Percentiles rank a stretch among this genome's conserved stretches.
phyloP scores from a whole-genome alignment of 2,329 filamentous ascomycete species.

The Magnaporthiopsis rhizophila region DNA sequence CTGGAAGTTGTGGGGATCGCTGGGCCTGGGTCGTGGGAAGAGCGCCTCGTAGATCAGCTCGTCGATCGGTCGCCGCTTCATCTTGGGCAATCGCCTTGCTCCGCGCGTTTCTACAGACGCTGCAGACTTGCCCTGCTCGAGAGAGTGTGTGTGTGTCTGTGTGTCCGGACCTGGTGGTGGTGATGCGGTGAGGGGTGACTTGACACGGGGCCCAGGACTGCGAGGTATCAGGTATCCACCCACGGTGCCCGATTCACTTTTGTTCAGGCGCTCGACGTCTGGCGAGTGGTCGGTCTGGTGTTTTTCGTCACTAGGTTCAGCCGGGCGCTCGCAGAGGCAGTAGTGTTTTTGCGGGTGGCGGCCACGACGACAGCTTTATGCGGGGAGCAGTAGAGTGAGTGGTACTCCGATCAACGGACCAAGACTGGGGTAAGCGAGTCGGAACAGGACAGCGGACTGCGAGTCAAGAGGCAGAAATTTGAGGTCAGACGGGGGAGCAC shows the following conservation, averaged over 20 bases:
- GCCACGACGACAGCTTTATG: neutral
- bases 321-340: neutral
- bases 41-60: slow-evolving; percentile 67
- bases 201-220: neutral
- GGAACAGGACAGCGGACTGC: too few relatives aligned
- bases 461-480: neutral
- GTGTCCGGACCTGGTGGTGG: neutral
- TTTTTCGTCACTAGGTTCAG: neutral
- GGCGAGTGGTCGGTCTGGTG: neutral
- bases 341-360: neutral
- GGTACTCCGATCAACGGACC: neutral
- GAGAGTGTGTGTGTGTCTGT: neutral
- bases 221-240: neutral
- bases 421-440: neutral
- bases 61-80: slow-evolving; percentile 66
- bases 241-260: neutral
- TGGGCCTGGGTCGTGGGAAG: slow-evolving; percentile 59
- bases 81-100: slow-evolving; percentile 27
- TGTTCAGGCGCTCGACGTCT: neutral
- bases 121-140: neutral
- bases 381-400: neutral
- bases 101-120: neutral
- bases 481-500: neutral
- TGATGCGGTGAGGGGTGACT: neutral
- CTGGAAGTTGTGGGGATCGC: slow-evolving; percentile 64